Evolutionary conservation across 768 basidiomycete genomes (phyloP), one percentile per base, ranked within the genome.

Genomic region (Suillus bovinus): DNA sequence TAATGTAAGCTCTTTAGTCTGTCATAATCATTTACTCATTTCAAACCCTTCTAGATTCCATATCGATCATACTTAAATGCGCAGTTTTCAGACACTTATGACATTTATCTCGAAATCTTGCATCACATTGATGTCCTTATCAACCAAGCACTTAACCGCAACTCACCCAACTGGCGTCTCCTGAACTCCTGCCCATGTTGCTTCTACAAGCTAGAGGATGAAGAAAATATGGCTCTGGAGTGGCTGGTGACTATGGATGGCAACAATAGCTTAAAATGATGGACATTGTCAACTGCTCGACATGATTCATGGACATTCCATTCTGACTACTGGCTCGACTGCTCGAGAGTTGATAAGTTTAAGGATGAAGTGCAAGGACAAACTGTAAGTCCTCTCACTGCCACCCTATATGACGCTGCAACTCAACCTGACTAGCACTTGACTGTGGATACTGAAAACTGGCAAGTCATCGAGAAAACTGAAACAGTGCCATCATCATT

Each of bases 141-240:
- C 5, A 46, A 46, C 6, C 44, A 14, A 22, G 44, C 22, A 24
- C 59, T 67, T 17, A 57, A 64, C 11, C 42, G 58, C 24, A 33
- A 60, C 49, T 47, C n/a, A 1, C 65, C 65, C 11, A 56, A 67
- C 33, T 67, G 64, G 66, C 39, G 65, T 2, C 38, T 60, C 1
- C 34, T 58, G 41, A 55, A 33, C 6, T 33, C 1, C 31, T 33
- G 31, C 31, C 31, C 31, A 8, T 33, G 31, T 1, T 33, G 31
- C 31, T 33, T 33, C 31, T 33, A 33, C 31, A 33, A 33, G 31
- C 31, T 33, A 33, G 31, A 33, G 6, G 31, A 33, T 33, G 31
- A 33, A 33, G 31, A 33, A 33, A 33, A 33, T 8, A 1, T 33
- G 31, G 5, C 31, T 33, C 31, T 33, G 31, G 31, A 33, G 1